Base-by-base conservation (phyloP, 352 stramenopile species). In the Elongisporangium prolatum region DNA sequence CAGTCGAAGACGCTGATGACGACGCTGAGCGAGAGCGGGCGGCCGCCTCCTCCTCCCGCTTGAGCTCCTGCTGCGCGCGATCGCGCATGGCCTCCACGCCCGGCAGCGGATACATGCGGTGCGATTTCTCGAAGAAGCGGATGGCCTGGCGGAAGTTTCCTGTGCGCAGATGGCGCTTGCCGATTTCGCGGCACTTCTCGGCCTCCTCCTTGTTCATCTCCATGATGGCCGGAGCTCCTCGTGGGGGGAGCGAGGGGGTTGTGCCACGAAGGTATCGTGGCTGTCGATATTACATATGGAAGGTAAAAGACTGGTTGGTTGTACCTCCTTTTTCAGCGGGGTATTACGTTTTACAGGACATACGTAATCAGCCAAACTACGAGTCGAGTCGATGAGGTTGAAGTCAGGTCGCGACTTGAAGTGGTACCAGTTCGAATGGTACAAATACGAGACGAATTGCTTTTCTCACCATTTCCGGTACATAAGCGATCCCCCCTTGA, bases 151-250 rank as follows among this genome's bases (percentile, higher is more conserved):
- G 71, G 69, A 77, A 95, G 60, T 93, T 91, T 48, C 87, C 81
- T n/a, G 87, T 65, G 65, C 84, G 84, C 57, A 97, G 50, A 54
- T 91, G 82, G 63, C 86, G 89, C 70, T 96, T 96, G 60, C 72
- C 90, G 48, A 97, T 85, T 22, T 97, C 89, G 59, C 88, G 83
- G 75, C 88, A 97, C 65, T 96, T 95, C 75, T 97, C 89, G 60
- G 90, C 90, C 62, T 97, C 90, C 61, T 86, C 86, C 60, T 88
- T 89, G 67, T 97, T 97, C 86, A 95, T 95, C 83, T 95, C 86
- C 86, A 95, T 95, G 57, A 59, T 64, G 61, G 50, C 16, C 11
- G 50, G 52, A 50, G 28, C 28, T 40, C 28, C 28, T 18, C 22
- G 52, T 50, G 34, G 20, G 34, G 50, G 21, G 50, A 54, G 20